phyloP scores from a whole-genome alignment of 1,284 basidiomycete species.

The Boletus subluridellus region DNA sequence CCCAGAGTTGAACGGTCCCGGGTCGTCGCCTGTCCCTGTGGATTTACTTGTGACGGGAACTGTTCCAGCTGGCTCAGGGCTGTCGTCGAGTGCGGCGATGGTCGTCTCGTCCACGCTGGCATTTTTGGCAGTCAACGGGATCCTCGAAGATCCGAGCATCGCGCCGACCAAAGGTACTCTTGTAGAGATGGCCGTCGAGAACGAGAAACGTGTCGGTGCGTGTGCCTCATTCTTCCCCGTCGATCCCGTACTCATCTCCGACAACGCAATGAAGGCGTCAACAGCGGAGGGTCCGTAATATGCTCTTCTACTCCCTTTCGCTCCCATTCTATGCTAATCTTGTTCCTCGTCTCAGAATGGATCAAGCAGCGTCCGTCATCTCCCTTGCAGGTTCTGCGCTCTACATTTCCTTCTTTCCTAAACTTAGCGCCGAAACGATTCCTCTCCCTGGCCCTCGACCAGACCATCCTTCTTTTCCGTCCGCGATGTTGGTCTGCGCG shows the following conservation, averaged over 20 bases:
- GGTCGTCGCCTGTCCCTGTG: conserved; percentile 49
- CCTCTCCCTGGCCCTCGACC: conserved; percentile 51
- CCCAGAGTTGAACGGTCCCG: conserved; percentile 18
- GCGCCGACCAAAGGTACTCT: conserved; percentile 61
- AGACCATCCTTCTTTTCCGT: conserved; percentile 13
- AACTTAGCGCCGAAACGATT: conserved; percentile 61
- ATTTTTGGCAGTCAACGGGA: conserved; percentile 72
- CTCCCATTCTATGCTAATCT: background rate
- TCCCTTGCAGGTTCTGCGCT: conserved; percentile 66
- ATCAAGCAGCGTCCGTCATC: conserved; percentile 82
- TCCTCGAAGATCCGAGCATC: conserved; percentile 41
- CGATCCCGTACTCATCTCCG: background rate
- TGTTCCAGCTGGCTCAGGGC: conserved; percentile 77
- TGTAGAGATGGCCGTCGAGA: conserved; percentile 74
- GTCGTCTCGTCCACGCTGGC: conserved; percentile 79
- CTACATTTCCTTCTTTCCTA: conserved; percentile 79
- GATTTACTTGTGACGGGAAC: conserved; percentile 74
- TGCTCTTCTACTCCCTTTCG: background rate
- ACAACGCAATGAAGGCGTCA: conserved; percentile 46
- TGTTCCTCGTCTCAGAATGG: conserved; percentile 51
- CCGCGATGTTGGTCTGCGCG: conserved; percentile 72
- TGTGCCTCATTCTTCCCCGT: conserved; percentile 5
- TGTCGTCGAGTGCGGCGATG: conserved; percentile 83
- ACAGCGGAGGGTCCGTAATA: conserved; percentile 63
- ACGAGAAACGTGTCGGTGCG: conserved; percentile 76